These are phyloP conservation scores for Ogataea nitratoaversa DNA, from an alignment of 805 yeast genomes.

Conservation along the genomic window DNA sequence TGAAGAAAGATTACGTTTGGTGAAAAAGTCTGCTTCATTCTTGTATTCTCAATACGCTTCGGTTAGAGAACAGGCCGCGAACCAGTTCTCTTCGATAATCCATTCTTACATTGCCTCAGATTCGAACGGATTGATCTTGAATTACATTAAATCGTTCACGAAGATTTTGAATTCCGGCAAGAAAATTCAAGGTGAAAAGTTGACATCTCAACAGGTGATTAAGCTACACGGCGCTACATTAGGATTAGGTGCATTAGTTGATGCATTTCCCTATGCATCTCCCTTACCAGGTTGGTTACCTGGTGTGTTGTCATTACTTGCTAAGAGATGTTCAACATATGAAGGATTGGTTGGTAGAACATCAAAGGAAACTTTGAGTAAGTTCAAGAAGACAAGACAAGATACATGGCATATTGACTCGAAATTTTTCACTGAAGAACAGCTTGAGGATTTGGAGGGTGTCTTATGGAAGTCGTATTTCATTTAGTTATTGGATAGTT, in stretches of 20 bases:
- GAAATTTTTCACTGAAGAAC: constrained; percentile 66
- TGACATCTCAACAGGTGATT: constrained; percentile 39
- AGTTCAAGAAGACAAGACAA: constrained; percentile 85
- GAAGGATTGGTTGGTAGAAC: constrained; percentile 79
- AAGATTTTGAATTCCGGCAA: constrained; percentile 35
- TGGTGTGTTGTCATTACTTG: constrained; percentile 57
- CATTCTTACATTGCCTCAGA: constrained; percentile 54
- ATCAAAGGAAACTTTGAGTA: constrained; percentile 75
- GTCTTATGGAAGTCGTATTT: constrained; percentile 91
- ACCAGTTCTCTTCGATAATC: constrained; percentile 74
- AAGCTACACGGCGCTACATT: constrained; percentile 78
- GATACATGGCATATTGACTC: constrained; percentile 96
- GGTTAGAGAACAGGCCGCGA: constrained; percentile 69
- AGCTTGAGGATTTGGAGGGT: constrained; percentile 89
- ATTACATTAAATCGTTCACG: constrained; percentile 42
- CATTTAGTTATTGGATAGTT: too few species aligned
- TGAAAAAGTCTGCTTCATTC: constrained; percentile 47
- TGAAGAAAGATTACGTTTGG: constrained; percentile 44
- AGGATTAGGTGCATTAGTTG: constrained; percentile 82
- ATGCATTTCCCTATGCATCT: constrained; percentile 84
- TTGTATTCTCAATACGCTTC: constrained; percentile 64
- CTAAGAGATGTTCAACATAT: constrained; percentile 65
- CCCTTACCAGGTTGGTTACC: constrained; percentile 96
- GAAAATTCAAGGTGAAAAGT: constrained; percentile 26
- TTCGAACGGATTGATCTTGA: constrained; percentile 38